Evolutionary conservation across 2,329 filamentous ascomycete species (phyloP), one percentile per base, ranked within the genome.

Genomic region (Colletotrichum abscissum): DNA sequence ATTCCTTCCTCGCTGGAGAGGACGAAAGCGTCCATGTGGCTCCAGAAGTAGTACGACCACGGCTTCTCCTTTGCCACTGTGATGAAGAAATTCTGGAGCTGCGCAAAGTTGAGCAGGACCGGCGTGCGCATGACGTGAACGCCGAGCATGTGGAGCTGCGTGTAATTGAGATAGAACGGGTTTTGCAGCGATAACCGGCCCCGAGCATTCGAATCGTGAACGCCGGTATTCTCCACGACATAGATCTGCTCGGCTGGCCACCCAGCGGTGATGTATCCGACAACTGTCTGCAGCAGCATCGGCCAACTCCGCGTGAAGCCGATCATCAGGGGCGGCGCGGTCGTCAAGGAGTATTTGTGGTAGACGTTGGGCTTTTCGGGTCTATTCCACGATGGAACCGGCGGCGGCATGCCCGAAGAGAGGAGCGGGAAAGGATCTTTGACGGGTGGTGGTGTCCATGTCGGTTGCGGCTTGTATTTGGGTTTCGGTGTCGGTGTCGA

Each of bases 151-250:
- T 81, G 74, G 16, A 91, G 83, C 11, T 83, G 80, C 1, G 82
- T 83, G 76, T 91, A 86, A 78, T 90, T 87, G 24, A 91, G 81
- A 78, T 85, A 90, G 78, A 88, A 89, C 0, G 88, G 89, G 72
- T 91, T 90, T 74, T 90, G 86, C 1, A 88, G 80, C 1, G 84
- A 83, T 3, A 91, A 81, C 30, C 82, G 80, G 1, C 83, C 85
- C 11, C 82, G 79, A 24, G 81, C 78, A 76, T 91, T 91, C 55
- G 87, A 85, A 67, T 87, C 82, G 76, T 89, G 87, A 16, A 86
- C 86, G 8, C 89, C 89, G 2, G 87, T 91, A 79, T 91, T 91
- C 76, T 91, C 89, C 26, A 91, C 80, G 1, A 91, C 85, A 73
- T 88, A 88, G 71, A 91, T 90, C 74, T 91, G 86, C 35, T 83